Percentiles rank a stretch among this genome's conserved stretches.
Evolutionary conservation across 176 grass and related monocot genomes (phyloP).

Genomic region (Sorghum bicolor): DNA sequence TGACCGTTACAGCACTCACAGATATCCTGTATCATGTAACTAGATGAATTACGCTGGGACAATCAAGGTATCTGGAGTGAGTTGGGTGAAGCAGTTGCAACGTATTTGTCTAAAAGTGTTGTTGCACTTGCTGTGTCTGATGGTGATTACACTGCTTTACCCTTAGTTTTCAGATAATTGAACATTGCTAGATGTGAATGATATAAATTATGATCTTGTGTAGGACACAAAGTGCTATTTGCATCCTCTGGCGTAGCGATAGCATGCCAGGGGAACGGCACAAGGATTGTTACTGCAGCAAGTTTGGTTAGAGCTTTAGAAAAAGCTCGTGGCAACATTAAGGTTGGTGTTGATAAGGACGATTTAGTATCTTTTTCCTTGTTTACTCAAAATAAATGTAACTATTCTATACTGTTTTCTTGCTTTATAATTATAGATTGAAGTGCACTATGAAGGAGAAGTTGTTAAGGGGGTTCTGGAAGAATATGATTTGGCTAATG

Average conservation of each 20-base stretch:
- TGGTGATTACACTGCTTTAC: background rate
- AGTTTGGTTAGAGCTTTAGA: slow-evolving; percentile 9
- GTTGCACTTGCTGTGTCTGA: background rate
- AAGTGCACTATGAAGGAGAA: too few relatives aligned
- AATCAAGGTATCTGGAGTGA: background rate
- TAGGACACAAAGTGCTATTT: background rate
- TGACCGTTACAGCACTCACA: background rate
- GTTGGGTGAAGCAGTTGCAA: background rate
- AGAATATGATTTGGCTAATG: too few relatives aligned
- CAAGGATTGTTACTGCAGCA: slow-evolving; percentile 24
- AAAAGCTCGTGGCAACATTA: background rate
- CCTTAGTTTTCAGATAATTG: background rate
- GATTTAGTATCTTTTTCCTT: background rate
- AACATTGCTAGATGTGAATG: background rate
- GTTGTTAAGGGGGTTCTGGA: too few relatives aligned
- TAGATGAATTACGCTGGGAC: background rate
- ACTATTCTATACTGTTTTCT: too few relatives aligned
- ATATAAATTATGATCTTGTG: background rate
- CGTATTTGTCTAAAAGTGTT: background rate
- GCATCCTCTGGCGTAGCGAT: slow-evolving; percentile 16
- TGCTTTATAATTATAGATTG: too few relatives aligned
- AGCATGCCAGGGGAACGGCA: background rate
- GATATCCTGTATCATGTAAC: background rate
- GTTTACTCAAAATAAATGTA: too few relatives aligned
- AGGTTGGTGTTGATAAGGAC: slow-evolving; percentile 10